Conservation (phyloP, 352 stramenopile species). For the Pythium graminicola region DNA sequence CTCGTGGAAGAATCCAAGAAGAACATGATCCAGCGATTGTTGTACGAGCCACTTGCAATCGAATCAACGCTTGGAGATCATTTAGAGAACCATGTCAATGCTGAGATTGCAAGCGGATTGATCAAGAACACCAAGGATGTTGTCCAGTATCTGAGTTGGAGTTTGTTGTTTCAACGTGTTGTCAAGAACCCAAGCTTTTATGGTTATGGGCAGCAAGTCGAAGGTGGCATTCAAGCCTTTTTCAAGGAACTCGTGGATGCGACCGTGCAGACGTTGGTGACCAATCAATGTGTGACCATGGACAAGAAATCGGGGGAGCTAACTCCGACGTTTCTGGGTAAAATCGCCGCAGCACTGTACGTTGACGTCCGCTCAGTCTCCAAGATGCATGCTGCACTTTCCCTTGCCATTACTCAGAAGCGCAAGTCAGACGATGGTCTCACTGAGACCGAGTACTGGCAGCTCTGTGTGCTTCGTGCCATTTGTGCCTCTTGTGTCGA, state of each 20-base stretch:
- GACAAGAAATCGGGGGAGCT: conserved; percentile 34
- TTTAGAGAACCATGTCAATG: conserved; percentile 98
- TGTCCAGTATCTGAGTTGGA: conserved; percentile 99
- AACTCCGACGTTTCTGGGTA: conserved; percentile 82
- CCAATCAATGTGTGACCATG: conserved; percentile 81
- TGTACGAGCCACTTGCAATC: conserved; percentile 99
- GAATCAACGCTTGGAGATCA: conserved; percentile 98
- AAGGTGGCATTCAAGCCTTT: conserved; percentile 44
- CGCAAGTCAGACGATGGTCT: conserved; percentile 8
- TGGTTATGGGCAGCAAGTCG: conserved; percentile 49
- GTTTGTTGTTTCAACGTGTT: conserved; percentile 97
- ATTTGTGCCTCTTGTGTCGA: conserved; percentile 81
- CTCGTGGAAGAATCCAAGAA: conserved; percentile 97
- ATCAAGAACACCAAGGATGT: conserved; percentile 99
- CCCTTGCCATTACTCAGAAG: conserved; percentile 17
- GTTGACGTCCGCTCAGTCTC: conserved; percentile 88
- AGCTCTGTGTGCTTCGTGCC: conserved; percentile 31
- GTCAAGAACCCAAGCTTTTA: conserved; percentile 99
- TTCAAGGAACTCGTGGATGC: conserved; percentile 77
- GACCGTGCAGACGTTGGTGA: conserved; percentile 77
- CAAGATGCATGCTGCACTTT: conserved; percentile 50
- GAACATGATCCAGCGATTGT: conserved; percentile 97
- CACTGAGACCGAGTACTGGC: conserved; percentile 17
- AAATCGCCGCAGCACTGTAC: conserved; percentile 95
- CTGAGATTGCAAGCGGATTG: conserved; percentile 97